Evolutionary conservation across 345 rosid genomes (phyloP), one percentile per base, ranked within the genome.

Genomic region (Ailanthus altissimus): DNA sequence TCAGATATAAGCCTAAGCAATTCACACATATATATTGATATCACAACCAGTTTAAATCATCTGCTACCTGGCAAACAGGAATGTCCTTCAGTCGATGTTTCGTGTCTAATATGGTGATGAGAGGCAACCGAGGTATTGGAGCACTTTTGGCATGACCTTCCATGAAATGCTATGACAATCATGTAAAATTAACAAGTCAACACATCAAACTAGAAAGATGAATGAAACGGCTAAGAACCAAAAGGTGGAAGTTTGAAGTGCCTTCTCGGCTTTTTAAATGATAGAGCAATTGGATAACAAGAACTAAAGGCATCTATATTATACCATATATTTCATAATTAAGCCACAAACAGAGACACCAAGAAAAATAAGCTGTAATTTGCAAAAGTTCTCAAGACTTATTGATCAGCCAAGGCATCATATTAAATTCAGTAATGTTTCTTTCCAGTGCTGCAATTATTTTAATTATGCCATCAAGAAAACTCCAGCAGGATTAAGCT

Each of bases 71-170:
- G 85, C 94, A 92, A 84, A 89, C 93, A 79, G 97, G 97, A 80
- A 96, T 75, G 82, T 93, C 93, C 81, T 87, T 96, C 77, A 91
- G 92, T 70, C 81, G 90, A 84, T 92, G 92, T 70, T 84, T 92
- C 15, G 92, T 70, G 84, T 92, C 90, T 79, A 86, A 73, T 71
- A 96, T 79, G 23, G 94, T 88, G 58, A 96, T 84, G 64, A 96
- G 94, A 62, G 98, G 98, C 82, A 96, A 81, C 73, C 97, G 89
- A 78, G 97, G 89, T 81, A 96, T 92, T n/a, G 98, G 99, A 59
- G 92, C 85, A 81, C 87, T 90, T 89, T 91, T 92, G 72, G 98
- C 90, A 86, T 92, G 99, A 79, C 98, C 99, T 85, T 96, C 99
- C 98, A 96, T 92, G 77, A 92, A 93, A 88, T 96, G 99, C 99